phyloP scores from a whole-genome alignment of 2,329 filamentous ascomycete species.

The Fusarium drepaniforme region DNA sequence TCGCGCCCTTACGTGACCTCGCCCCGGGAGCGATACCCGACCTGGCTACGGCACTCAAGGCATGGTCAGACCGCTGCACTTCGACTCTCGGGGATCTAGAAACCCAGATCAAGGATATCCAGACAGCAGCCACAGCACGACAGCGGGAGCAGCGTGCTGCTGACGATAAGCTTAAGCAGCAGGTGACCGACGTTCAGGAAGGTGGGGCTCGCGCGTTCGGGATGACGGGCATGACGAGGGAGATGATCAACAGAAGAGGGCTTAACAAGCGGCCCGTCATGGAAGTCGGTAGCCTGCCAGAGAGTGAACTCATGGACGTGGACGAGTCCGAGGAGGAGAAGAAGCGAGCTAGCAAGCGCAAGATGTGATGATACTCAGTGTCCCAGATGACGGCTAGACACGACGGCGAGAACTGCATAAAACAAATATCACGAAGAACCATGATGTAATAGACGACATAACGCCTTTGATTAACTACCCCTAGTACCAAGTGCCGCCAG shows the following conservation, averaged over 20 bases:
- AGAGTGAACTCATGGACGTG: slow-evolving; percentile 67
- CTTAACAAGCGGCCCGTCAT: slow-evolving; percentile 54
- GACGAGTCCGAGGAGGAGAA: slow-evolving; percentile 65
- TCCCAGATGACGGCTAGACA: neutral
- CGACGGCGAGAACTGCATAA: slow-evolving; percentile 8
- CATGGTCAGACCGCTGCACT: slow-evolving; percentile 85
- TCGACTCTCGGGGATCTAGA: slow-evolving; percentile 81
- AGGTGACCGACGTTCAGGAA: slow-evolving; percentile 61
- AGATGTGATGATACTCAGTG: slow-evolving; percentile 54
- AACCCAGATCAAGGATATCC: slow-evolving; percentile 77
- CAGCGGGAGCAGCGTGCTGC: slow-evolving; percentile 63
- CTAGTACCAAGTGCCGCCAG: slow-evolving; percentile 34
- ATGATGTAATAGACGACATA: slow-evolving; percentile 45
- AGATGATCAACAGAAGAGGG: slow-evolving; percentile 42
- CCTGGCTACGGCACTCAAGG: slow-evolving; percentile 76
- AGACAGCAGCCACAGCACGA: slow-evolving; percentile 65
- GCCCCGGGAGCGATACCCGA: slow-evolving; percentile 76
- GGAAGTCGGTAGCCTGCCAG: slow-evolving; percentile 55
- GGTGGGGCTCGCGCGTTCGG: slow-evolving; percentile 50
- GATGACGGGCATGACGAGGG: slow-evolving; percentile 33
- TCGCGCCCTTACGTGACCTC: slow-evolving; percentile 89
- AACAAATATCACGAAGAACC: slow-evolving; percentile 43
- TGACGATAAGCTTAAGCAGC: slow-evolving; percentile 60
- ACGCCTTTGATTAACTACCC: slow-evolving; percentile 38
- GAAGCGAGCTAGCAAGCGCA: slow-evolving; percentile 66